phyloP scores from a whole-genome alignment of 208 protist species.

The Phytomonas sp. region DNA sequence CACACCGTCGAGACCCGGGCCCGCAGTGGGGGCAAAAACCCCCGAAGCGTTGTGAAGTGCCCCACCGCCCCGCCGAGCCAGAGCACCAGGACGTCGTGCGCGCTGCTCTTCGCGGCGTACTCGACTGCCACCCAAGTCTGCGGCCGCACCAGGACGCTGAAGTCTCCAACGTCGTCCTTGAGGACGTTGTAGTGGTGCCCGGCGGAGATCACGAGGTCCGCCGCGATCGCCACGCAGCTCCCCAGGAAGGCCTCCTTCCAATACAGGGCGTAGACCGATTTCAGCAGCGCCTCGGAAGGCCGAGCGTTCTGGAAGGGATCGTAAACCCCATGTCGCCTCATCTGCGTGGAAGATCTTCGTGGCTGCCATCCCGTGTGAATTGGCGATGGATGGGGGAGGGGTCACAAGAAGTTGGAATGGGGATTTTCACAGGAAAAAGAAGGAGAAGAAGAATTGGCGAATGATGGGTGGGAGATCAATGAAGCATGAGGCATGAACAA shows the following conservation, averaged over 20 bases:
- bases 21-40: slow-evolving; percentile 42
- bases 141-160: slow-evolving; percentile 38
- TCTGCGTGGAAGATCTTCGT: slow-evolving; percentile 8
- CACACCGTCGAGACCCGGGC: slow-evolving; percentile 66
- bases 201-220: slow-evolving; percentile 49
- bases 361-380: too few relatives aligned
- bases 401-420: background rate
- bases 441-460: background rate
- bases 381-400: background rate
- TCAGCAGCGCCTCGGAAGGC: slow-evolving; percentile 20
- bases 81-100: slow-evolving; percentile 56
- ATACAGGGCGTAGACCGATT: slow-evolving; percentile 64
- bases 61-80: slow-evolving; percentile 44
- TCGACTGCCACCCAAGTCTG: slow-evolving; percentile 30
- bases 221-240: slow-evolving; percentile 61
- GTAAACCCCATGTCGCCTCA: slow-evolving; percentile 40
- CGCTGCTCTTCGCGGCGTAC: slow-evolving; percentile 55
- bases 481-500: background rate
- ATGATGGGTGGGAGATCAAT: background rate
- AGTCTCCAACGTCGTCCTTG: slow-evolving; percentile 76
- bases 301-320: slow-evolving; percentile 29
- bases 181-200: slow-evolving; percentile 75
- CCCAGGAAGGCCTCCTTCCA: slow-evolving; percentile 66
- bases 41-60: slow-evolving; percentile 35
- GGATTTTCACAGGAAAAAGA: background rate